Evolutionary conservation across 768 basidiomycete species (phyloP).

Genomic region (Suillus decipiens): DNA sequence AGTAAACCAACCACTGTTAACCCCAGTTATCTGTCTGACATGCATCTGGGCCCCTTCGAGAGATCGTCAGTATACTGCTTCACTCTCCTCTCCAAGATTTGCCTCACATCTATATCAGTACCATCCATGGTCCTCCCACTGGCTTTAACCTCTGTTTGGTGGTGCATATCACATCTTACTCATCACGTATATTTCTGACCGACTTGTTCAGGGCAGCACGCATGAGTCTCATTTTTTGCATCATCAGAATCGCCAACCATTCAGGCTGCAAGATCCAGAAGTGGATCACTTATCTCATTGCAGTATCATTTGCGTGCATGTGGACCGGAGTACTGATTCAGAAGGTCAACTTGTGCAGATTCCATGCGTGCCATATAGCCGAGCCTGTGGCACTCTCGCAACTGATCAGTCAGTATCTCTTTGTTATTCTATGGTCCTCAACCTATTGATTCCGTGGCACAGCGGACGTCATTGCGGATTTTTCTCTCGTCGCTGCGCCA

Average conservation of each 20-base stretch:
- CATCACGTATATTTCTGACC: background rate
- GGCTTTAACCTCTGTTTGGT: slow-evolving; percentile 22
- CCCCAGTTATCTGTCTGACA: slow-evolving; percentile 14
- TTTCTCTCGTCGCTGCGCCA: background rate
- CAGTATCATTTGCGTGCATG: slow-evolving; percentile 20
- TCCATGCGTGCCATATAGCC: slow-evolving; percentile 13
- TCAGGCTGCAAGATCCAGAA: slow-evolving; percentile 11
- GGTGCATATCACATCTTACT: slow-evolving; percentile 12
- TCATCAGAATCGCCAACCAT: slow-evolving; percentile 25
- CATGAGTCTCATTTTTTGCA: slow-evolving; percentile 26
- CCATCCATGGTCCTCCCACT: slow-evolving; percentile 19
- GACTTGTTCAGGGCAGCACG: slow-evolving; percentile 21
- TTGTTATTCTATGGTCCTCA: background rate
- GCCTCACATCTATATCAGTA: background rate
- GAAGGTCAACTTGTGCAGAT: slow-evolving; percentile 18
- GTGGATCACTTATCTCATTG: slow-evolving; percentile 13
- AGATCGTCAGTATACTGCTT: slow-evolving; percentile 11
- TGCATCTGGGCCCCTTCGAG: slow-evolving; percentile 8
- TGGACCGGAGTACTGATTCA: slow-evolving; percentile 10
- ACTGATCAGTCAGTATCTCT: slow-evolving; percentile 21
- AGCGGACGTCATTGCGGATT: background rate
- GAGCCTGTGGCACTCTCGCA: slow-evolving; percentile 17
- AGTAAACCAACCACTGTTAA: background rate
- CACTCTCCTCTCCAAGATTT: background rate
- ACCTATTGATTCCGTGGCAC: background rate